These are phyloP conservation scores for Zasmidium citrigriseum DNA, from an alignment of 2,329 filamentous ascomycete genomes.

Conservation along the genomic window DNA sequence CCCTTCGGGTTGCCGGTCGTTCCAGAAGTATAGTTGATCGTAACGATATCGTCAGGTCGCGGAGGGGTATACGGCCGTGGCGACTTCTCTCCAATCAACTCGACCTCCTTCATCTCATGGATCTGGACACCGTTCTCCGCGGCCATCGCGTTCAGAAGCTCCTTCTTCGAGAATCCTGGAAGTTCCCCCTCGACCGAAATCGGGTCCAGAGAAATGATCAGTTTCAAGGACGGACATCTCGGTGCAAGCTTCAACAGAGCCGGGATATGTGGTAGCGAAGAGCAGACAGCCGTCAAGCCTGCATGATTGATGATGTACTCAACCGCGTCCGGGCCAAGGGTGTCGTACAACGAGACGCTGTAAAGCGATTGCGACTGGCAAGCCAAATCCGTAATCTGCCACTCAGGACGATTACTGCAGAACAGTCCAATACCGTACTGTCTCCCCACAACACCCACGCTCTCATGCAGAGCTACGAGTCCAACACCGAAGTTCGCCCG, in stretches of 20 bases:
- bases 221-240: conserved; percentile 76
- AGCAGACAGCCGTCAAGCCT: conserved; percentile 71
- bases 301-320: conserved; percentile 97
- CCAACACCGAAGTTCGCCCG: conserved; percentile 84
- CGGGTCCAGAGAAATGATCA: conserved; percentile 84
- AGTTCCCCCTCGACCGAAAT: conserved; percentile 74
- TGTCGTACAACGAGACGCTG: conserved; percentile 94
- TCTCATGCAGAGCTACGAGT: conserved; percentile 77
- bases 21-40: conserved; percentile 88
- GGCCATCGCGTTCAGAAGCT: conserved; percentile 75
- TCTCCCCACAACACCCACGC: conserved; percentile 64
- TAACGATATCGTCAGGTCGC: conserved; percentile 72
- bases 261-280: conserved; percentile 78
- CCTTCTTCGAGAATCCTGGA: conserved; percentile 74
- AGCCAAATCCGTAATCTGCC: conserved; percentile 86
- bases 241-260: conserved; percentile 77
- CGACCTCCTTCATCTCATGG: conserved; percentile 77
- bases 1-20: conserved; percentile 83
- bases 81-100: conserved; percentile 72
- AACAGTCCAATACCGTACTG: conserved; percentile 79
- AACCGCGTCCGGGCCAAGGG: conserved; percentile 83
- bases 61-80: conserved; percentile 73
- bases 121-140: conserved; percentile 73
- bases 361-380: conserved; percentile 84
- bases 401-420: conserved; percentile 86